phyloP scores from a whole-genome alignment of 805 yeast genomes.

The Pichia phayaonensis region DNA sequence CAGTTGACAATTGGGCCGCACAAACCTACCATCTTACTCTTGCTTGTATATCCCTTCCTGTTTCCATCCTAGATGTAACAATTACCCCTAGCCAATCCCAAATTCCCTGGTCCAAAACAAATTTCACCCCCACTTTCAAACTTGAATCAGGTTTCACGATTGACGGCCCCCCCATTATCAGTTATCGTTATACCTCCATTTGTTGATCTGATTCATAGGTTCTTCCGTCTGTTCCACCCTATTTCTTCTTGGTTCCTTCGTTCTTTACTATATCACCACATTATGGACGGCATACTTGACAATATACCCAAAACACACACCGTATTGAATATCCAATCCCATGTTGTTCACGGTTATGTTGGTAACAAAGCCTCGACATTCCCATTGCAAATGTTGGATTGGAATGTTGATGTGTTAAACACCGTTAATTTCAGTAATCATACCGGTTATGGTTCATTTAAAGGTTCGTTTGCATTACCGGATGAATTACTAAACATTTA shows the following conservation, averaged over 20 bases:
- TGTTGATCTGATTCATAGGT: too few relatives aligned
- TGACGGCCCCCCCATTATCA: background rate
- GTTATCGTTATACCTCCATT: too few relatives aligned
- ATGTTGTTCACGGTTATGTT: conserved; percentile 67
- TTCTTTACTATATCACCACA: background rate
- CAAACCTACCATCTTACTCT: too few relatives aligned
- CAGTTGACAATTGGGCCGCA: too few relatives aligned
- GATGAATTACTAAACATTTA: conserved; percentile 33
- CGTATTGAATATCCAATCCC: conserved; percentile 54
- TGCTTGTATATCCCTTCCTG: too few relatives aligned
- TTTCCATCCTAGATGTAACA: too few relatives aligned
- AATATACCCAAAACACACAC: conserved; percentile 14
- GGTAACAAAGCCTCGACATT: conserved; percentile 63
- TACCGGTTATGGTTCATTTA: conserved; percentile 57
- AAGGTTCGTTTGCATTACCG: conserved; percentile 39
- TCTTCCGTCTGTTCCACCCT: too few relatives aligned
- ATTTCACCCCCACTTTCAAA: background rate
- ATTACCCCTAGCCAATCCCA: too few relatives aligned
- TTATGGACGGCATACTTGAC: background rate
- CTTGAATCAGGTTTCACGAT: background rate
- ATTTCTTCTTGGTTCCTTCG: too few relatives aligned
- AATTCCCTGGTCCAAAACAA: too few relatives aligned
- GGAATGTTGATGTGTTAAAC: conserved; percentile 63
- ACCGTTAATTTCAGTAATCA: conserved; percentile 64
- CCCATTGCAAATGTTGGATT: conserved; percentile 56